Percentiles rank a stretch among this genome's conserved stretches.
Evolutionary conservation across 2,329 filamentous ascomycete species (phyloP).

Genomic region (Aspergillus brasiliensis): DNA sequence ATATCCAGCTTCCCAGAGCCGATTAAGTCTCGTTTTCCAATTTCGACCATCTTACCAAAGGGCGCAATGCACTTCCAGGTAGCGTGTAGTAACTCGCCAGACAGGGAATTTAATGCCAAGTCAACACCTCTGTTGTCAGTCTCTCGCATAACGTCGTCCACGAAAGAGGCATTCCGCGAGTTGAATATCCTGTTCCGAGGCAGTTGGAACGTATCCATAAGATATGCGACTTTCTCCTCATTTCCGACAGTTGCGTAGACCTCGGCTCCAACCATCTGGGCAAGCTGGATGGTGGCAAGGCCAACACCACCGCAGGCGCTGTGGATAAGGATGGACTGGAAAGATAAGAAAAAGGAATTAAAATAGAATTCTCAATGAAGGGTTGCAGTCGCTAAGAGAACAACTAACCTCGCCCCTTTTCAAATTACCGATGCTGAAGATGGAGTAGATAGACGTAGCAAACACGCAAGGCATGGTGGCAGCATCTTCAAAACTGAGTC

Average conservation of each 20-base stretch:
- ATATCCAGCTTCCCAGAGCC: slow-evolving; percentile 14
- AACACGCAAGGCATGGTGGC: slow-evolving; percentile 7
- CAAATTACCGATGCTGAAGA: too few relatives aligned
- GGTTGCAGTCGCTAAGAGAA: too few relatives aligned
- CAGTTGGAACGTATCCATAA: slow-evolving; percentile 13
- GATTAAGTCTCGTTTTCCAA: slow-evolving; percentile 22
- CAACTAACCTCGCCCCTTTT: too few relatives aligned
- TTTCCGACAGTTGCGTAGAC: slow-evolving; percentile 21
- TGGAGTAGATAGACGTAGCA: slow-evolving; percentile 11
- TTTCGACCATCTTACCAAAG: slow-evolving; percentile 23
- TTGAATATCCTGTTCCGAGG: slow-evolving; percentile 24
- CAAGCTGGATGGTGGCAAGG: slow-evolving; percentile 11
- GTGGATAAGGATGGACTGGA: slow-evolving; percentile 15
- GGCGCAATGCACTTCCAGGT: slow-evolving; percentile 22
- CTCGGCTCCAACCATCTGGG: background rate
- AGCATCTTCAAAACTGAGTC: slow-evolving; percentile 8
- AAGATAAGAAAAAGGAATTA: too few relatives aligned
- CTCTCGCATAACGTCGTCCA: slow-evolving; percentile 14
- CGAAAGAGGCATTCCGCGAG: slow-evolving; percentile 20
- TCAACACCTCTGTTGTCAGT: slow-evolving; percentile 27
- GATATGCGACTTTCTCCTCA: slow-evolving; percentile 17
- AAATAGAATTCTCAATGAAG: too few relatives aligned
- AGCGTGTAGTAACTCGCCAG: slow-evolving; percentile 9
- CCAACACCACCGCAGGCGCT: slow-evolving; percentile 7
- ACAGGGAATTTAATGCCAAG: slow-evolving; percentile 15